Base-by-base conservation (phyloP, 2,329 filamentous ascomycete genomes). In the Ophiognomonia clavigignenti-juglandacearum region DNA sequence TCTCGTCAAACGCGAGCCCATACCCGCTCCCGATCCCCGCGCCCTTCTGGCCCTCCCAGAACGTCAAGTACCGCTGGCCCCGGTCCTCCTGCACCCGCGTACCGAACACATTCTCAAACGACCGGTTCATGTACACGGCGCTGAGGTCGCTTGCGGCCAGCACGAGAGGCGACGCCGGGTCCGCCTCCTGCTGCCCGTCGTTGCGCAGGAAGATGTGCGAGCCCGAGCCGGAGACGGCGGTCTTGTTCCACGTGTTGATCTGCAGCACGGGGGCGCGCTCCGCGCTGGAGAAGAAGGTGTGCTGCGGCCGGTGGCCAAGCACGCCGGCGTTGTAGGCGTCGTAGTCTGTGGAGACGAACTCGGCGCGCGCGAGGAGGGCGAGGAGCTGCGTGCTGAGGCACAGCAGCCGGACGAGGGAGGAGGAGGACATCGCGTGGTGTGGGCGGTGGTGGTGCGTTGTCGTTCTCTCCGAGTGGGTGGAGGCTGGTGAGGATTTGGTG, bases 131-230 rank as follows among this genome's bases (percentile, higher is more conserved):
- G 24, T 49, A 56, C 3, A 56, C 54, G 13, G 53, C 45, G 24
- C 43, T 56, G n/a, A 56, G 45, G 29, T 56, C 54, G 9, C 44
- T 39, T 18, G 53, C 43, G 27, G 49, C 49, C 9, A 56, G 47
- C n/a, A 56, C 48, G 42, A 55, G 35, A 8, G 53, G 53, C 20
- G 54, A 50, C 26, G 54, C 43, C 6, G 39, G 45, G 13, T 46
- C 20, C 11, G 41, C 29, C 13, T 22, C 23, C 13, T 43, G 36
- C 11, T 56, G 39, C 4, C 53, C 53, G 29, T 56, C 53, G 40
- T 56, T 50, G 9, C 54, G 50, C 20, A 56, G 35, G 41, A 56
- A 55, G n/a, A 56, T 54, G 39, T 56, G 54, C 5, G 54, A 56
- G 3, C 54, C 54, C 18, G 29, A 32, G 14, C 29, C 41, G 4